A percentile compares a stretch with the other conserved stretches of the same genome.
Evolutionary conservation across 1,139 yeast species (phyloP).

Genomic region (Suhomyces wounanorum): DNA sequence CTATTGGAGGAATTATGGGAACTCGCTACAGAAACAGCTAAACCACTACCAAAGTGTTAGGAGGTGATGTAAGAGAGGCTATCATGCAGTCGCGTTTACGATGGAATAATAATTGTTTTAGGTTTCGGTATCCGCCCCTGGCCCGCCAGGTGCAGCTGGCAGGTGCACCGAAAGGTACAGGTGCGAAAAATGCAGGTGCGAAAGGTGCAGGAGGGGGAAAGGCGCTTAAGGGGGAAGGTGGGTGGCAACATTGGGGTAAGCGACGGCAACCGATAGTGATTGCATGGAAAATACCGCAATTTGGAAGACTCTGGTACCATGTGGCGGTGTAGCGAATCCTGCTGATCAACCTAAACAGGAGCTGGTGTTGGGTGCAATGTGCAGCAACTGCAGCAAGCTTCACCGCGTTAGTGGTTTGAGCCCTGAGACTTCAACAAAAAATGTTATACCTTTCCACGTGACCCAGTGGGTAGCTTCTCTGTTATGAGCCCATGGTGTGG

Average conservation of each 20-base stretch:
- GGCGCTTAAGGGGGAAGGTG: not conserved
- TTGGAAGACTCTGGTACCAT: not conserved
- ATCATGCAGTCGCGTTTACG: not conserved
- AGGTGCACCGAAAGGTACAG: not conserved
- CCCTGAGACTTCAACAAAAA: no score
- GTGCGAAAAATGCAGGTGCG: not conserved
- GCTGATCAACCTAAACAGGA: not conserved
- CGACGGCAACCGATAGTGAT: not conserved
- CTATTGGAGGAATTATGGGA: not conserved
- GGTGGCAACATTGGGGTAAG: not conserved
- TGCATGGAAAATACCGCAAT: no score
- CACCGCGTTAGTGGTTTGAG: not conserved
- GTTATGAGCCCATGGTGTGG: not conserved
- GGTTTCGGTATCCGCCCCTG: not conserved
- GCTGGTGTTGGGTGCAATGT: not conserved
- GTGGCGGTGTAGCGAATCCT: not conserved
- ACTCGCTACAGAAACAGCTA: not conserved
- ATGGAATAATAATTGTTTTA: not conserved
- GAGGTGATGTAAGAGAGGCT: not conserved
- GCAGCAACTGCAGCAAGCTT: not conserved
- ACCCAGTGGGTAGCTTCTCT: not conserved
- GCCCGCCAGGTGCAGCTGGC: not conserved
- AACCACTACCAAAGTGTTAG: not conserved
- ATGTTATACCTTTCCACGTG: not conserved
- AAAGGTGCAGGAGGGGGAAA: not conserved